These are phyloP conservation scores for Cucumis melo DNA, from an alignment of 306 rosid genomes.

Conservation along the genomic window DNA sequence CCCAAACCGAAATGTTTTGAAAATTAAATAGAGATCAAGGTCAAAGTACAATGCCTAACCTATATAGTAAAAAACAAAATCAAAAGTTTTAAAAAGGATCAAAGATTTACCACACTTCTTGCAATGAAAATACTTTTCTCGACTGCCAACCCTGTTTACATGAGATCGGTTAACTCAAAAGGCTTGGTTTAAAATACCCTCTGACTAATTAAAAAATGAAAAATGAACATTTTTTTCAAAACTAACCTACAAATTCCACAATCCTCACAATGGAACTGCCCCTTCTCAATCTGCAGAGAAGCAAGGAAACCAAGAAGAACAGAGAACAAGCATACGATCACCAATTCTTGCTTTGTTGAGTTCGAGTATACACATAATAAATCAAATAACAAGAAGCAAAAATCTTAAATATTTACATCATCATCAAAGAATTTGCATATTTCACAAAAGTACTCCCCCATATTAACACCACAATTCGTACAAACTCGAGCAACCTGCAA, in stretches of 20 bases:
- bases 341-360: neutral
- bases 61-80: neutral
- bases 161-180: constrained; percentile 7
- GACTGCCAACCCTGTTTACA: constrained; percentile 75
- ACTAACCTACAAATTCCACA: constrained; percentile 96
- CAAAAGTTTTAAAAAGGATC: neutral
- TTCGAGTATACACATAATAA: neutral
- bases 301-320: constrained; percentile 4
- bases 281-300: constrained; percentile 45
- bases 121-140: constrained; percentile 79
- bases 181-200: constrained; percentile 11
- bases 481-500: constrained; percentile 71
- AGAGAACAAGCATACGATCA: neutral
- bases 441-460: constrained; percentile 91
- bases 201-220: neutral
- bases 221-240: neutral
- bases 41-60: neutral
- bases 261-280: constrained; percentile 79
- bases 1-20: neutral
- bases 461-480: constrained; percentile 78
- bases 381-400: constrained; percentile 4
- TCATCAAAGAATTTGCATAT: constrained; percentile 90
- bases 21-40: neutral
- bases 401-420: constrained; percentile 39
- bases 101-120: constrained; percentile 64